Conservation (phyloP, 257 asterid genomes). For the Penstemon newberryi region DNA sequence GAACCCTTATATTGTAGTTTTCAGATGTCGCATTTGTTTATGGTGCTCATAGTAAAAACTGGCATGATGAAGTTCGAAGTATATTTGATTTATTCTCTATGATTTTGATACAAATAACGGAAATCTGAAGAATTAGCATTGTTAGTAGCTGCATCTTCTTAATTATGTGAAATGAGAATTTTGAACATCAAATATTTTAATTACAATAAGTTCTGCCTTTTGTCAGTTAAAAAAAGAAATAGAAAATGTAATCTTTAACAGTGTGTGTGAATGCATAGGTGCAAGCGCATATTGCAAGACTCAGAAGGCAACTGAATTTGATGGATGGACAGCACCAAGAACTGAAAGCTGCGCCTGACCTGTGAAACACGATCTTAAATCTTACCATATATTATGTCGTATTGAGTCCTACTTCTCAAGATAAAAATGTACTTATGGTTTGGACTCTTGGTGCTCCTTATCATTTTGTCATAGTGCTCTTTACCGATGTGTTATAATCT, state of each 20-base stretch:
- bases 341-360: conserved; percentile 52
- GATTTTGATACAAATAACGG: conserved; percentile 15
- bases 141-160: conserved; percentile 6
- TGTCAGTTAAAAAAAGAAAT: background rate
- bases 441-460: no score
- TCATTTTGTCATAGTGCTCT: no score
- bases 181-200: conserved; percentile 19
- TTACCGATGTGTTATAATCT: background rate
- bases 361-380: conserved; percentile 38
- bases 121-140: conserved; percentile 13
- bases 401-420: no score
- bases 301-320: conserved; percentile 72
- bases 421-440: no score
- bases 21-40: conserved; percentile 2
- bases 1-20: background rate
- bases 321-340: conserved; percentile 72
- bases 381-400: conserved; percentile 15
- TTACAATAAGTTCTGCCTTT: background rate
- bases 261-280: conserved; percentile 48
- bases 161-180: conserved; percentile 12
- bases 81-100: conserved; percentile 11
- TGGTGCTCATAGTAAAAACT: background rate
- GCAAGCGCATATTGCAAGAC: conserved; percentile 86
- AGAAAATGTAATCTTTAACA: conserved; percentile 21
- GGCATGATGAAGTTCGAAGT: background rate